A percentile compares a stretch with the other conserved stretches of the same genome.
phyloP scores from a whole-genome alignment of 2,329 filamentous ascomycete species.

The Sporothrix dimorphospora region DNA sequence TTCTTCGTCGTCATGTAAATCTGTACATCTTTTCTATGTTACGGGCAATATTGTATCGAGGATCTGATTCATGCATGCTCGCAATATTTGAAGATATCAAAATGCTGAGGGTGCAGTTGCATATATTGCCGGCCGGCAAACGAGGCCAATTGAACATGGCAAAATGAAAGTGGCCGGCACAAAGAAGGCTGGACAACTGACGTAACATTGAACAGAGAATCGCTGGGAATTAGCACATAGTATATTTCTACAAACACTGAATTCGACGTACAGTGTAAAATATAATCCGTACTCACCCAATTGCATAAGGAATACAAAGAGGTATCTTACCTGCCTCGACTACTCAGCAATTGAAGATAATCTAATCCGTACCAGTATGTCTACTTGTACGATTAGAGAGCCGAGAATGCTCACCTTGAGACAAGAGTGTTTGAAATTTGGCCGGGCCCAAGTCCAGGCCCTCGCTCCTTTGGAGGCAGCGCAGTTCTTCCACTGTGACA shows the following conservation, averaged over 20 bases:
- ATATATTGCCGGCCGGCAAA: conserved; percentile 7
- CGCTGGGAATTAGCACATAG: not conserved
- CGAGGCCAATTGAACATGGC: not conserved
- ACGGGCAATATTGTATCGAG: conserved; percentile 5
- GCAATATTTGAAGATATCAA: not conserved
- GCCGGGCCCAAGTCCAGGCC: not conserved
- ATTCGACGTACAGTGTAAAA: not conserved
- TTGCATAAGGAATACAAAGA: not conserved
- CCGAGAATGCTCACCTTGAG: not conserved
- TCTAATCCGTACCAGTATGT: not conserved
- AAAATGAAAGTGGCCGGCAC: not conserved
- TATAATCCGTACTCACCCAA: not conserved
- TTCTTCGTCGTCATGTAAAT: not conserved
- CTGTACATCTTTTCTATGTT: not conserved
- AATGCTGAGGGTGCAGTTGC: not conserved
- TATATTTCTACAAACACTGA: not conserved
- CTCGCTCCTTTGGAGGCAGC: not conserved
- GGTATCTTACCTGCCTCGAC: not conserved
- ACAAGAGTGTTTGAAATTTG: not conserved
- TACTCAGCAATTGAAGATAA: not conserved
- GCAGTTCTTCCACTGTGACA: not conserved
- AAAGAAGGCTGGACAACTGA: not conserved
- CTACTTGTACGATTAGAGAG: not conserved
- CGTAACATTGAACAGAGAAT: conserved; percentile 4
- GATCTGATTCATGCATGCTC: not conserved